Conservation (phyloP, 2,329 filamentous ascomycete species). For the Zymoseptoria crescenta region DNA sequence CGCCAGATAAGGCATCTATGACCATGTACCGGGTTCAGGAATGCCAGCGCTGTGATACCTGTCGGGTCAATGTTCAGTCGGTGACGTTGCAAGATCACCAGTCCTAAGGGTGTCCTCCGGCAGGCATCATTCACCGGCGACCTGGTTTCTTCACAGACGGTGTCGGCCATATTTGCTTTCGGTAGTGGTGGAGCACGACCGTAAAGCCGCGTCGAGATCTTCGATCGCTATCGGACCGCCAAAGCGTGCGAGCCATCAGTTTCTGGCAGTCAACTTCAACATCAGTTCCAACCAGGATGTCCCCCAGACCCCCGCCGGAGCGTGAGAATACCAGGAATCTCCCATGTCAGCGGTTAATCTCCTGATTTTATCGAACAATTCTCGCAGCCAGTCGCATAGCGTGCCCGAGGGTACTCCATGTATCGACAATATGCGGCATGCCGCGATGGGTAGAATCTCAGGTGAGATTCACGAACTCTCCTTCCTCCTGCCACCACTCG, state of each 20-base stretch:
- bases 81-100: too few relatives aligned
- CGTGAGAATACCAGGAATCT: not conserved
- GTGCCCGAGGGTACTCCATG: not conserved
- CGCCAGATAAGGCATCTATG: not conserved
- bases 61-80: not conserved
- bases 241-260: not conserved
- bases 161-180: not conserved
- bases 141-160: not conserved
- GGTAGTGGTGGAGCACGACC: not conserved
- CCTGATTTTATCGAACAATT: not conserved
- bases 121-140: too few relatives aligned
- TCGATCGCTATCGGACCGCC: not conserved
- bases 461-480: not conserved
- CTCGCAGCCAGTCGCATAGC: not conserved
- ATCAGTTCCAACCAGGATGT: not conserved
- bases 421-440: not conserved
- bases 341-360: not conserved
- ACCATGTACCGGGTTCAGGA: not conserved
- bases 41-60: not conserved
- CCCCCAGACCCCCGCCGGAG: not conserved
- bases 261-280: not conserved
- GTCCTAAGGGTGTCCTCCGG: too few relatives aligned
- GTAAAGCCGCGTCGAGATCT: not conserved
- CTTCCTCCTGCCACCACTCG: not conserved
- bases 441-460: not conserved